These are phyloP conservation scores for Talaromyces stipitatus DNA, from an alignment of 495 filamentous ascomycete genomes.

Conservation along the genomic window DNA sequence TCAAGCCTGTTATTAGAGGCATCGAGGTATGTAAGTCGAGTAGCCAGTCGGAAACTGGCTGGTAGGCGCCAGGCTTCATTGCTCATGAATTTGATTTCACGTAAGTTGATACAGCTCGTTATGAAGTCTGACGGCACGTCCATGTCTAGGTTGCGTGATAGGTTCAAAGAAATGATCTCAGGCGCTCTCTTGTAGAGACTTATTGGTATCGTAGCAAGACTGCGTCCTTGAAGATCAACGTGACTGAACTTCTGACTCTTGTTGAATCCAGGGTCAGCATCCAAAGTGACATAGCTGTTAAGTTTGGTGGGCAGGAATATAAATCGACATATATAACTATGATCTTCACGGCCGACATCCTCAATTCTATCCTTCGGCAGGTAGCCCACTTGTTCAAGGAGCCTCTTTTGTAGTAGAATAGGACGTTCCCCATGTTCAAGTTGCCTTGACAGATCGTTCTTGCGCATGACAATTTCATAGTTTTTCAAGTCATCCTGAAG, in stretches of 20 bases:
- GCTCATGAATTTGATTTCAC: slow-evolving; percentile 89
- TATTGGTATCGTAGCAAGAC: slow-evolving; percentile 91
- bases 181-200: slow-evolving; percentile 81
- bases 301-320: slow-evolving; percentile 84
- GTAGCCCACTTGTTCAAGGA: slow-evolving; percentile 90
- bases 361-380: slow-evolving; percentile 80
- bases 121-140: slow-evolving; percentile 97
- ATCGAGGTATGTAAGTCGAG: slow-evolving; percentile 77
- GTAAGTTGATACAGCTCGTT: slow-evolving; percentile 79
- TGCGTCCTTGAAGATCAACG: slow-evolving; percentile 85
- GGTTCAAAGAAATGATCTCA: slow-evolving; percentile 90
- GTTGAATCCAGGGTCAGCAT: slow-evolving; percentile 70
- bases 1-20: slow-evolving; percentile 91
- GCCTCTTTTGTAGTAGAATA: slow-evolving; percentile 82
- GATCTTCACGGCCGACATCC: slow-evolving; percentile 95
- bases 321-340: slow-evolving; percentile 93
- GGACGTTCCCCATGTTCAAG: slow-evolving; percentile 72
- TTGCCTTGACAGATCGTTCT: slow-evolving; percentile 82
- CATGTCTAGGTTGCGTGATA: slow-evolving; percentile 84
- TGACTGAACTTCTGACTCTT: slow-evolving; percentile 86
- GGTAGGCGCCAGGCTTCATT: slow-evolving; percentile 89
- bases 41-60: slow-evolving; percentile 73
- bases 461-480: slow-evolving; percentile 90
- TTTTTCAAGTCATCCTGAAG: slow-evolving; percentile 82
- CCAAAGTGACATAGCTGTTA: slow-evolving; percentile 61